Conservation (phyloP, 78 protist species). For the Dictyostelium firmibasis region DNA sequence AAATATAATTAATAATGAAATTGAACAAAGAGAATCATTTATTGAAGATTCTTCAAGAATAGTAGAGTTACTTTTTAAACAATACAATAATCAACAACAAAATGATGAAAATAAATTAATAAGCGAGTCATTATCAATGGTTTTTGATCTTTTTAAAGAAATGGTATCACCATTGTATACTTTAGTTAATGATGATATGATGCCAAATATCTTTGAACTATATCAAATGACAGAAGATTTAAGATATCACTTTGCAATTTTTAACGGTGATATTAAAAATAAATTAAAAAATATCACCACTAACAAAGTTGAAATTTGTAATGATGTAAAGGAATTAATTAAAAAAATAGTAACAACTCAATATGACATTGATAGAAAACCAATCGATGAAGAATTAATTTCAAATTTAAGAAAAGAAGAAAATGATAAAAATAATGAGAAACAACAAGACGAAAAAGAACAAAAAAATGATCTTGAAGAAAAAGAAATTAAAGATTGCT, state of each 20-base stretch:
- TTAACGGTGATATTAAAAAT: constrained; percentile 2
- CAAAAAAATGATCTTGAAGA: too few relatives aligned
- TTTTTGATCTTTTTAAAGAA: not conserved
- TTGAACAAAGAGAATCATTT: not conserved
- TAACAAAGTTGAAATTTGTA: not conserved
- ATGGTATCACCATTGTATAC: not conserved
- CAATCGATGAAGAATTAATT: not conserved
- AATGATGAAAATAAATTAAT: not conserved
- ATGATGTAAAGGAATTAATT: not conserved
- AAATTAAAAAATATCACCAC: not conserved
- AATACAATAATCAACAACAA: not conserved
- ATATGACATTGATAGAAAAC: not conserved
- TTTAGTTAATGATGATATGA: not conserved
- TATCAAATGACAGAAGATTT: not conserved
- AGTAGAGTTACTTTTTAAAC: not conserved
- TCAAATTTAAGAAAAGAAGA: not conserved
- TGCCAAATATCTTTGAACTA: constrained; percentile 4
- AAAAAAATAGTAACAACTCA: not conserved
- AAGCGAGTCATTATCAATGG: not conserved
- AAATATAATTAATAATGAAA: not conserved
- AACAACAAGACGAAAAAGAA: not conserved
- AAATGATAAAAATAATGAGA: not conserved
- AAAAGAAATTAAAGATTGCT: not conserved
- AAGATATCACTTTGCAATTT: not conserved
- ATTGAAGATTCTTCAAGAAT: not conserved